Percentiles rank a stretch among this genome's conserved stretches.
phyloP scores from a whole-genome alignment of 2,329 filamentous ascomycete genomes.

The Cryphonectria carpinicola region DNA sequence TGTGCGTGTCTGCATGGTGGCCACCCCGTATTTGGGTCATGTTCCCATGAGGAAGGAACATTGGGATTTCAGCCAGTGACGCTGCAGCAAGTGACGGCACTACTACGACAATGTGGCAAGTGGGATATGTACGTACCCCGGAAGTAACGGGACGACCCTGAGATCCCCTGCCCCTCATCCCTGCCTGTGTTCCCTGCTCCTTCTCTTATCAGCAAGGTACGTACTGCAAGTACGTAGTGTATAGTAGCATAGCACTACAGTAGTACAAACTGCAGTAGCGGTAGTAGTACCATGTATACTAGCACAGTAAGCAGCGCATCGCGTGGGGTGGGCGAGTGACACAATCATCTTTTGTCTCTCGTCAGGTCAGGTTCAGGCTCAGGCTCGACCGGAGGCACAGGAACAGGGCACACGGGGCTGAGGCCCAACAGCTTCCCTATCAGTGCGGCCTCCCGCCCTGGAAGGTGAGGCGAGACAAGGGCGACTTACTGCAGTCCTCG shows the following conservation, averaged over 20 bases:
- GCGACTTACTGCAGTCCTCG: not conserved
- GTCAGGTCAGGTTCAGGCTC: not conserved
- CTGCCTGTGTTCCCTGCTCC: conserved; percentile 1
- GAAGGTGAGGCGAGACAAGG: not conserved
- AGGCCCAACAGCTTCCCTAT: conserved; percentile 10
- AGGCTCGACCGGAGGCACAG: not conserved
- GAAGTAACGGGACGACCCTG: not conserved
- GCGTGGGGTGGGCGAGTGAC: not conserved
- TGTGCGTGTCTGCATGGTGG: not conserved
- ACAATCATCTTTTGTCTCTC: not conserved
- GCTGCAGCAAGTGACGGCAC: not conserved
- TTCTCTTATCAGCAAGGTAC: conserved; percentile 14
- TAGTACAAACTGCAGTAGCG: not conserved
- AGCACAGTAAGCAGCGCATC: not conserved
- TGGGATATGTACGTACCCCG: not conserved
- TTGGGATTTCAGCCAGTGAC: not conserved
- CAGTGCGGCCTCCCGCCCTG: conserved; percentile 1
- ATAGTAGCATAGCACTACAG: not conserved
- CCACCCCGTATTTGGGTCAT: not conserved
- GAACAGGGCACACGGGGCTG: not conserved
- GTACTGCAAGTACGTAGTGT: not conserved
- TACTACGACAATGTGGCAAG: not conserved
- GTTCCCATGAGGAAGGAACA: conserved; percentile 1
- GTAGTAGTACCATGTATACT: too few species aligned
- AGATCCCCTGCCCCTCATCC: not conserved